These are phyloP conservation scores for Lichtheimia hyalospora DNA, from an alignment of 371 early-diverging fungal genomes.

Conservation along the genomic window DNA sequence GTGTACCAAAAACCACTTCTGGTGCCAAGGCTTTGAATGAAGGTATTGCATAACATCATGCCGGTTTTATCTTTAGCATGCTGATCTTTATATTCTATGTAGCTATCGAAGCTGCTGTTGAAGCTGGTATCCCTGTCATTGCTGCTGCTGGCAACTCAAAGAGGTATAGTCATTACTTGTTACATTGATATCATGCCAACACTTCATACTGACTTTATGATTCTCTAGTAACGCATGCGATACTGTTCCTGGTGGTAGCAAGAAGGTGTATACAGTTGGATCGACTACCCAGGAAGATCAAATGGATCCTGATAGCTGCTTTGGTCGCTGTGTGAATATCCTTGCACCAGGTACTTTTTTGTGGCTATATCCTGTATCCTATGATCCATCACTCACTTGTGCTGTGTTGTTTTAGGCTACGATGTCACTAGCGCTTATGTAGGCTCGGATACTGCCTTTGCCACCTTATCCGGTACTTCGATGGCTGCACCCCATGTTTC, in stretches of 20 bases:
- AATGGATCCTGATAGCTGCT: slow-evolving; percentile 49
- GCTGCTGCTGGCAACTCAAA: slow-evolving; percentile 80
- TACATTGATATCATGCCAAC: not conserved
- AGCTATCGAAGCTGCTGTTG: slow-evolving; percentile 50
- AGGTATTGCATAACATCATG: not conserved
- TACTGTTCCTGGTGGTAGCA: slow-evolving; percentile 64
- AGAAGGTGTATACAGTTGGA: slow-evolving; percentile 68
- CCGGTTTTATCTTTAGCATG: not conserved
- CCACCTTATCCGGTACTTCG: slow-evolving; percentile 73
- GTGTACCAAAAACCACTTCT: slow-evolving; percentile 23
- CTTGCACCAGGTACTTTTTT: slow-evolving; percentile 55
- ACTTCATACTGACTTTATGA: not conserved
- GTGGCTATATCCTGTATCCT: not conserved
- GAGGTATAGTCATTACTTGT: not conserved
- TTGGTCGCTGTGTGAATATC: slow-evolving; percentile 63
- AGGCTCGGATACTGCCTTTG: slow-evolving; percentile 28
- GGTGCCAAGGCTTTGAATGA: slow-evolving; percentile 23
- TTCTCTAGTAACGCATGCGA: slow-evolving; percentile 61
- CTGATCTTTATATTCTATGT: not conserved
- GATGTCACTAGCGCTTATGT: slow-evolving; percentile 42
- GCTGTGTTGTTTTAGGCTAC: slow-evolving; percentile 13
- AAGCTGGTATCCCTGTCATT: slow-evolving; percentile 56
- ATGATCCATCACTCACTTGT: not conserved
- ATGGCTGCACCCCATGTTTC: slow-evolving; percentile 83
- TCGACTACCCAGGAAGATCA: slow-evolving; percentile 52